Evolutionary conservation across 2,329 filamentous ascomycete species (phyloP).

Genomic region (Arthrobotrys iridis): DNA sequence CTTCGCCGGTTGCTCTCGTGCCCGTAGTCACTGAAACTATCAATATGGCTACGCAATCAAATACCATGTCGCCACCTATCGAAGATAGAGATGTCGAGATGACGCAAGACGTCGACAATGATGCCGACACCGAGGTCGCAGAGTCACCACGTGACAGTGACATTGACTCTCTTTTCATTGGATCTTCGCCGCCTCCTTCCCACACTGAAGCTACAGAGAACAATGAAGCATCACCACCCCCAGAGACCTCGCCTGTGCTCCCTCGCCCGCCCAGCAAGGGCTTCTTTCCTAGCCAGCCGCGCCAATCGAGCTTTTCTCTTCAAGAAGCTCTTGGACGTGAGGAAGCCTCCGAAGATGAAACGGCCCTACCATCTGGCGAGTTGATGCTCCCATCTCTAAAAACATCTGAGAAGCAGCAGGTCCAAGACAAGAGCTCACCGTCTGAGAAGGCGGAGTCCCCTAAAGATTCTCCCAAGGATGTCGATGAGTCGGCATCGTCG

Average conservation of each 20-base stretch:
- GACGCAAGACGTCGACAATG: slow-evolving; percentile 25
- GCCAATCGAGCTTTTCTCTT: slow-evolving; percentile 23
- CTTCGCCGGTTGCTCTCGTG: slow-evolving; percentile 30
- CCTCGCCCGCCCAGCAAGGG: slow-evolving; percentile 35
- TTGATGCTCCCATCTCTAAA: slow-evolving; percentile 8
- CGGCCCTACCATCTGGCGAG: not conserved
- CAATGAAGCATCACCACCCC: slow-evolving; percentile 31
- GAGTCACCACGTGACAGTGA: slow-evolving; percentile 52
- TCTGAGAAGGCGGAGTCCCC: slow-evolving; percentile 39
- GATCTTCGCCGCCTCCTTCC: slow-evolving; percentile 47
- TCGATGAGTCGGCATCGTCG: slow-evolving; percentile 39
- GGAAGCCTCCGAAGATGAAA: slow-evolving; percentile 26
- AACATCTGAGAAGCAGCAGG: slow-evolving; percentile 14
- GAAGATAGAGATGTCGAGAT: slow-evolving; percentile 48
- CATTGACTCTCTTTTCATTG: slow-evolving; percentile 51
- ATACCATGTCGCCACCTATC: slow-evolving; percentile 29
- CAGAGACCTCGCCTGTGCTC: slow-evolving; percentile 16
- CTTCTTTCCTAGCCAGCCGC: slow-evolving; percentile 34
- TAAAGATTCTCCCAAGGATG: slow-evolving; percentile 38
- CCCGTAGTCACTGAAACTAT: slow-evolving; percentile 20
- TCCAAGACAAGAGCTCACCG: slow-evolving; percentile 20
- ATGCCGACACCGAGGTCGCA: slow-evolving; percentile 47
- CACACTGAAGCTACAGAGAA: slow-evolving; percentile 30
- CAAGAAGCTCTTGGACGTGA: slow-evolving; percentile 31
- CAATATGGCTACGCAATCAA: slow-evolving; percentile 30